These are phyloP conservation scores for Trichophaea hybrida DNA, from an alignment of 2,329 filamentous ascomycete genomes.

Conservation along the genomic window DNA sequence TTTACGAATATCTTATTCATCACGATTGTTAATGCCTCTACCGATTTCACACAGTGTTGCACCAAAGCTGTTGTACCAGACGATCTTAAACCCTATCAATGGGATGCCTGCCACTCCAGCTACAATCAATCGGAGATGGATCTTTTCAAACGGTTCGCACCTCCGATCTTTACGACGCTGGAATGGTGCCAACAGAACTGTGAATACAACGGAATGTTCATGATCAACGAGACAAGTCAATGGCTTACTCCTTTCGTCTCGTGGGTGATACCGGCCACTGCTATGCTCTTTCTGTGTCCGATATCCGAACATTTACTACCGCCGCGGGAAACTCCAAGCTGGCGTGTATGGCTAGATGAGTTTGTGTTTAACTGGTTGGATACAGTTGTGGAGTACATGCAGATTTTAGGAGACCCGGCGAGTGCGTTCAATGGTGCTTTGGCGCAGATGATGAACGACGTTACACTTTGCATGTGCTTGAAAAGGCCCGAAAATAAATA, in stretches of 20 bases:
- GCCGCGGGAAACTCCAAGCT: neutral
- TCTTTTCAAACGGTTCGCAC: conserved; percentile 12
- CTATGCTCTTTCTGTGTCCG: conserved; percentile 16
- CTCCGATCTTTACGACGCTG: conserved; percentile 13
- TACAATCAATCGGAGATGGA: conserved; percentile 20
- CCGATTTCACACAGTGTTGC: conserved; percentile 14
- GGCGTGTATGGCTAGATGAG: conserved; percentile 7
- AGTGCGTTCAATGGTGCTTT: conserved; percentile 23
- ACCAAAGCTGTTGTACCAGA: conserved; percentile 14
- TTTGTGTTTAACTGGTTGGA: conserved; percentile 12
- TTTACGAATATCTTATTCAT: neutral
- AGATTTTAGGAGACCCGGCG: conserved; percentile 23
- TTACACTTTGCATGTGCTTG: conserved; percentile 12
- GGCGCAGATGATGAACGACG: conserved; percentile 17
- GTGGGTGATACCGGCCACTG: conserved; percentile 19
- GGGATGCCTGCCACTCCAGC: conserved; percentile 14
- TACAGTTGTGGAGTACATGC: conserved; percentile 12
- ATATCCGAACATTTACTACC: conserved; percentile 16
- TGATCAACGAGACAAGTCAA: conserved; percentile 13
- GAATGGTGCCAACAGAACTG: conserved; percentile 15
- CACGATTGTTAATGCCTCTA: neutral
- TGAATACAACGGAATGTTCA: conserved; percentile 7
- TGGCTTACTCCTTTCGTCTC: conserved; percentile 17
- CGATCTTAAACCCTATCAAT: conserved; percentile 10
- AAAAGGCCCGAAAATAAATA: conserved; percentile 6